Evolutionary conservation across 2,329 filamentous ascomycete genomes (phyloP).

Genomic region (Nannizziopsis arthrosporioides): DNA sequence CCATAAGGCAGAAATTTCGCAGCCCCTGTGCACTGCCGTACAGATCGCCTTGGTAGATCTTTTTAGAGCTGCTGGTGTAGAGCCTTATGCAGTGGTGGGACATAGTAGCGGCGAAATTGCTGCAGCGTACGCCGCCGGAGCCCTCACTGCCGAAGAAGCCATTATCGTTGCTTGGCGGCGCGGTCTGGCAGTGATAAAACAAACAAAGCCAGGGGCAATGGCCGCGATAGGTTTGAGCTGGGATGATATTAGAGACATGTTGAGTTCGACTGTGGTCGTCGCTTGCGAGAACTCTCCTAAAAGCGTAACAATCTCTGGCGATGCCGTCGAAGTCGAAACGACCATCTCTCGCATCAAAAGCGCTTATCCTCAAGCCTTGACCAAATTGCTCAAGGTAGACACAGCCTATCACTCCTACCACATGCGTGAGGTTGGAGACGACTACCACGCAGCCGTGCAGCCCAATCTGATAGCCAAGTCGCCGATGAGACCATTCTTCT

Average conservation of each 20-base stretch:
- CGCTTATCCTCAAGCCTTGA: too few relatives aligned
- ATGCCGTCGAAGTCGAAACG: constrained; percentile 19
- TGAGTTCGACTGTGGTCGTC: constrained; percentile 16
- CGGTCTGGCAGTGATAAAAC: background rate
- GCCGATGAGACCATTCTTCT: too few relatives aligned
- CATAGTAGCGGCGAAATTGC: constrained; percentile 22
- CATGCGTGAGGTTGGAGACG: constrained; percentile 15
- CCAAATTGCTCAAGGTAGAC: constrained; percentile 17
- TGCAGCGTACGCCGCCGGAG: constrained; percentile 18
- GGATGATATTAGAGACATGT: background rate
- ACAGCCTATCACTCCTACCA: constrained; percentile 26
- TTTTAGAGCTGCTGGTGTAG: constrained; percentile 13
- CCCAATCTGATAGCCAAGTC: too few relatives aligned
- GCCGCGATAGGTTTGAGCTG: constrained; percentile 9
- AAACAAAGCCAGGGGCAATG: constrained; percentile 3
- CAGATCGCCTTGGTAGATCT: constrained; percentile 20
- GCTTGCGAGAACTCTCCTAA: constrained; percentile 32
- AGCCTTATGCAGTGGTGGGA: constrained; percentile 14
- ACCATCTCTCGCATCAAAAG: background rate
- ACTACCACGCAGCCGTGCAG: constrained; percentile 1
- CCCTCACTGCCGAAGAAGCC: constrained; percentile 10
- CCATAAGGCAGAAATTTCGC: constrained; percentile 8
- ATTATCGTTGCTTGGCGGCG: constrained; percentile 15
- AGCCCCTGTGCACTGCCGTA: constrained; percentile 18
- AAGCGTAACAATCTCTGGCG: constrained; percentile 37